Percentiles rank a stretch among this genome's conserved stretches.
phyloP scores from a whole-genome alignment of 345 rosid genomes.

The Salix brachista region DNA sequence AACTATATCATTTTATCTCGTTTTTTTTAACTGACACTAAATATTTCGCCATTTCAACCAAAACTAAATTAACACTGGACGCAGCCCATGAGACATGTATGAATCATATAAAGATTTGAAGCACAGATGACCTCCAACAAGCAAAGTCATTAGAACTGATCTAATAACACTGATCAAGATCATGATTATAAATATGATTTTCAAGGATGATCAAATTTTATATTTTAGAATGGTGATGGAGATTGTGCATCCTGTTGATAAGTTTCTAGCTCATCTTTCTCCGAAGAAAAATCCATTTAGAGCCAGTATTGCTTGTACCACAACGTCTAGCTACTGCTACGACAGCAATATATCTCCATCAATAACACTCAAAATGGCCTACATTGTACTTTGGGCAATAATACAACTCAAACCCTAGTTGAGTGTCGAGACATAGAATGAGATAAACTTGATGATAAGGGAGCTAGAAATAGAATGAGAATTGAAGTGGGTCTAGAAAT shows the following conservation, averaged over 20 bases:
- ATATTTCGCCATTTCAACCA: too few species aligned
- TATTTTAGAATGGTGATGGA: too few species aligned
- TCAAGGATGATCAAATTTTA: neutral
- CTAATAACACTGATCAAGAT: too few species aligned
- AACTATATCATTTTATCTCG: too few species aligned
- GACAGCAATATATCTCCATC: neutral
- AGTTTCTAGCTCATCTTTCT: too few species aligned
- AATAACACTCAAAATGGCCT: neutral
- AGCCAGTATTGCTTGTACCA: too few species aligned
- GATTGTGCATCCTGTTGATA: too few species aligned
- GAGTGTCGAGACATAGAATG: neutral
- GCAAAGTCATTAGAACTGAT: too few species aligned
- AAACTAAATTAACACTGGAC: neutral
- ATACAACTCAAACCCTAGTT: neutral
- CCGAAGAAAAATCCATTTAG: too few species aligned
- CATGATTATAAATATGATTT: neutral
- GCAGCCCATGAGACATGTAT: neutral
- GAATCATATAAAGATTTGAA: neutral
- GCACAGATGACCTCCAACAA: neutral
- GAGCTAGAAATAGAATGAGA: too few species aligned
- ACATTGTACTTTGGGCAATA: neutral
- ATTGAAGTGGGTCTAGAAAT: neutral
- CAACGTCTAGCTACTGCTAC: too few species aligned
- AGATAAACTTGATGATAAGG: neutral
- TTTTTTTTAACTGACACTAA: too few species aligned